Evolutionary conservation across 768 basidiomycete species (phyloP).

Genomic region (Phylloporus arenicola): DNA sequence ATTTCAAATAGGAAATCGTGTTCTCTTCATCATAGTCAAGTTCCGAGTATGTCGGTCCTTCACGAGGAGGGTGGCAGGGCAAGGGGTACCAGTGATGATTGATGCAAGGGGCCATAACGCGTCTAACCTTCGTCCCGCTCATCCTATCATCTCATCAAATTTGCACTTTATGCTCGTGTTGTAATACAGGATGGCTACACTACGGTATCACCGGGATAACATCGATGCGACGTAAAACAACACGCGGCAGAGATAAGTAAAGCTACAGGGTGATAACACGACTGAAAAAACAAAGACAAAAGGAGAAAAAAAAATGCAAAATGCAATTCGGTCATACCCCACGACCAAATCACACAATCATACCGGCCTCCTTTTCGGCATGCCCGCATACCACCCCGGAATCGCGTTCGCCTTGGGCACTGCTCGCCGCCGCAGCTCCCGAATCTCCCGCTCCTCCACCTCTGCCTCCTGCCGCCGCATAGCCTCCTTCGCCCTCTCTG

Average conservation of each 20-base stretch:
- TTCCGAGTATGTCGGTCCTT: neutral
- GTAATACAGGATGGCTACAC: neutral
- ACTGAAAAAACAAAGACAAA: slow-evolving; percentile 1
- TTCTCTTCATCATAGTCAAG: neutral
- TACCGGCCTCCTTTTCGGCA: slow-evolving; percentile 48
- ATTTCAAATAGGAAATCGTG: neutral
- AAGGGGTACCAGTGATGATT: neutral
- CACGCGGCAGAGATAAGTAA: slow-evolving; percentile 13
- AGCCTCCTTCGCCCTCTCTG: slow-evolving; percentile 44
- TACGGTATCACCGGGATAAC: neutral
- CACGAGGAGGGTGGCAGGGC: neutral
- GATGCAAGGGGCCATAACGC: neutral
- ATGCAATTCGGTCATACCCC: slow-evolving; percentile 4
- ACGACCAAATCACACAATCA: slow-evolving; percentile 12
- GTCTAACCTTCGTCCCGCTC: neutral
- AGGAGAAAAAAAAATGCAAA: slow-evolving; percentile 1
- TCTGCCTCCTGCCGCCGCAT: slow-evolving; percentile 42
- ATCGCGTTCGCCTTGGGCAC: slow-evolving; percentile 67
- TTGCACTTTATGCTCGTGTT: neutral
- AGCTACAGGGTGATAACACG: slow-evolving; percentile 3
- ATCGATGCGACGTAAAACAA: slow-evolving; percentile 9
- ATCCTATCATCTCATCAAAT: neutral
- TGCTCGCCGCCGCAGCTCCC: slow-evolving; percentile 55
- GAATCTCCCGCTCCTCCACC: slow-evolving; percentile 56
- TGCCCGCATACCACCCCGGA: slow-evolving; percentile 72